Conservation (phyloP, 2,329 filamentous ascomycete species). For the Calonectria leucothoes region DNA sequence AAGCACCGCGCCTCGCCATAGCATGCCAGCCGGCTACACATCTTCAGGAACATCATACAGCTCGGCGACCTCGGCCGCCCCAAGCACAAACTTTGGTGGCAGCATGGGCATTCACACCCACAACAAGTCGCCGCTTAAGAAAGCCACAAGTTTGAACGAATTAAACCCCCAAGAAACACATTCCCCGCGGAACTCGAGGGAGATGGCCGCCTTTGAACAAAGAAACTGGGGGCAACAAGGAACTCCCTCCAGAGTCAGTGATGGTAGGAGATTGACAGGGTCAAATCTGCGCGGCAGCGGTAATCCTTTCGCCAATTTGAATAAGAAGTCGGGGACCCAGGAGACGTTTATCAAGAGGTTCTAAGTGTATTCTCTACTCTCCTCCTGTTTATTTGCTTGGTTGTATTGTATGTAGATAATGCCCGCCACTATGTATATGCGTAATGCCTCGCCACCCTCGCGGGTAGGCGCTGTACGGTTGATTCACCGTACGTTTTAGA, state of each 20-base stretch:
- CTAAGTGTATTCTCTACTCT: background rate
- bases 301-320: constrained; percentile 54
- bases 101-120: constrained; percentile 85
- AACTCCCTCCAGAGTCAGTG: constrained; percentile 55
- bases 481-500: background rate
- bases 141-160: constrained; percentile 74
- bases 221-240: constrained; percentile 49
- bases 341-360: constrained; percentile 46
- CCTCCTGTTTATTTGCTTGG: background rate
- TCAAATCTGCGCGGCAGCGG: constrained; percentile 38
- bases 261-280: constrained; percentile 42
- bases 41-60: constrained; percentile 40
- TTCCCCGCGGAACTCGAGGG: constrained; percentile 69
- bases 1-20: constrained; percentile 47
- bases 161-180: constrained; percentile 55
- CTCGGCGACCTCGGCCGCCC: constrained; percentile 33
- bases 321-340: constrained; percentile 49
- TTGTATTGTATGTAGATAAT: constrained; percentile 20
- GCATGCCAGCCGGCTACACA: constrained; percentile 47
- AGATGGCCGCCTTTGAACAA: constrained; percentile 71
- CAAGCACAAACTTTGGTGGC: constrained; percentile 67
- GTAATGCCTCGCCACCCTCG: background rate
- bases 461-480: background rate
- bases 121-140: constrained; percentile 85
- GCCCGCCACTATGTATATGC: constrained; percentile 3